Conservation (phyloP, 768 basidiomycete species). For the Termitomyces sp. region DNA sequence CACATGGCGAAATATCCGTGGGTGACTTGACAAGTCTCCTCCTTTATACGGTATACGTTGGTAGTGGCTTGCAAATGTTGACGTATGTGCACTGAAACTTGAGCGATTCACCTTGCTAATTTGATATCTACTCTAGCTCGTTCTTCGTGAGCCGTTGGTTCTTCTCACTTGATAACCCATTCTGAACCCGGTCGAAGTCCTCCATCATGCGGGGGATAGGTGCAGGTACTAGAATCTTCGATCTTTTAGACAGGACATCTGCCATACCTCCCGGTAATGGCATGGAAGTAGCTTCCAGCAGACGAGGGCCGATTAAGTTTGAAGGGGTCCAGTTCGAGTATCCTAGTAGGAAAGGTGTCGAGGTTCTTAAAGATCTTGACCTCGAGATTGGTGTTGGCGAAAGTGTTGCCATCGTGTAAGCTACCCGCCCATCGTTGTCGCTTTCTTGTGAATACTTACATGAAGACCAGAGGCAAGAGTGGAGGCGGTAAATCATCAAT, state of each 20-base stretch:
- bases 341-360: constrained; percentile 76
- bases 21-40: constrained; percentile 88
- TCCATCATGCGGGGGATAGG: constrained; percentile 97
- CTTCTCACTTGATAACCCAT: constrained; percentile 24
- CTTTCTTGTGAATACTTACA: background rate
- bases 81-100: constrained; percentile 42
- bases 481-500: constrained; percentile 94
- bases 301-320: constrained; percentile 72
- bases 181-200: constrained; percentile 39
- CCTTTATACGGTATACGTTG: constrained; percentile 88
- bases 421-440: constrained; percentile 9
- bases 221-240: constrained; percentile 91
- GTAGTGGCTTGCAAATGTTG: constrained; percentile 73
- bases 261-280: constrained; percentile 67
- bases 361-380: constrained; percentile 78
- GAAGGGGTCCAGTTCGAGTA: constrained; percentile 87
- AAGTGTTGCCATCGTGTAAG: constrained; percentile 89
- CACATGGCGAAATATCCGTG: constrained; percentile 81
- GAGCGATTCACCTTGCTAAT: constrained; percentile 1
- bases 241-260: constrained; percentile 79
- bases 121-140: constrained; percentile 25
- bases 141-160: constrained; percentile 42
- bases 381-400: constrained; percentile 80
- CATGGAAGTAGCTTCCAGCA: constrained; percentile 42
- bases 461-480: constrained; percentile 60